Evolutionary conservation across 1,284 basidiomycete species (phyloP), one percentile per base, ranked within the genome.

Genomic region (Apiotrichum gamsii): DNA sequence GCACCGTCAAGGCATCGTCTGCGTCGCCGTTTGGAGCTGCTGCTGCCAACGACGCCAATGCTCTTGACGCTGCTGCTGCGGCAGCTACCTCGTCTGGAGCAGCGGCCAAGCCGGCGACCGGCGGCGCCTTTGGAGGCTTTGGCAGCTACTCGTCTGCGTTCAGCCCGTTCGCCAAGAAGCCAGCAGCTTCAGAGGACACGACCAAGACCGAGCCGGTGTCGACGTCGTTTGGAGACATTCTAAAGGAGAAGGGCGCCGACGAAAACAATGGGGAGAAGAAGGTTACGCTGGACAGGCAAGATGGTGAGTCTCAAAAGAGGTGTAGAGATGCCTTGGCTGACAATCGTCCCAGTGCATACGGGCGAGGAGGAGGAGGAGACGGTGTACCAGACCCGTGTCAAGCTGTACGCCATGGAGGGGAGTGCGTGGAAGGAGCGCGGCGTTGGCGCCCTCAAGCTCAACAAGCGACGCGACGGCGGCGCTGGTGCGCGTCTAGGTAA

Each of bases 301-400:
- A 87, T 67, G 79, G 87, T 84, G 51, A 59, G 80, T 72, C 36
- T 10, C 16, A n/a, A 18, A 15, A 11, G n/a, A 14, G 20, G 31
- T 21, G 8, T n/a, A 24, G 16, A 41, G 28, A 28, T 47, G 46
- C 50, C 39, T 28, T 28, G 25, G 25, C 25, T 28, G 11, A 28
- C 25, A n/a, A n/a, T 11, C 25, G 11, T 11, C 5, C 57, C 59
- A 93, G 90, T 87, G 25, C 74, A 79, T 35, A 96, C 91, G 0
- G 91, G 91, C 10, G 91, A 96, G 70, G 91, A 96, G 68, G 85
- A 89, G 19, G 91, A 96, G 67, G 80, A 84, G 50, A 90, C 86
- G 1, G 73, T 90, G 35, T 82, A 84, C 68, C 85, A 87, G 72
- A 83, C 85, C 11, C 83, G 91, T 50, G 85, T 85, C 36, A 95